Evolutionary conservation across 345 rosid genomes (phyloP).

Genomic region (Atalantia buxifolia): DNA sequence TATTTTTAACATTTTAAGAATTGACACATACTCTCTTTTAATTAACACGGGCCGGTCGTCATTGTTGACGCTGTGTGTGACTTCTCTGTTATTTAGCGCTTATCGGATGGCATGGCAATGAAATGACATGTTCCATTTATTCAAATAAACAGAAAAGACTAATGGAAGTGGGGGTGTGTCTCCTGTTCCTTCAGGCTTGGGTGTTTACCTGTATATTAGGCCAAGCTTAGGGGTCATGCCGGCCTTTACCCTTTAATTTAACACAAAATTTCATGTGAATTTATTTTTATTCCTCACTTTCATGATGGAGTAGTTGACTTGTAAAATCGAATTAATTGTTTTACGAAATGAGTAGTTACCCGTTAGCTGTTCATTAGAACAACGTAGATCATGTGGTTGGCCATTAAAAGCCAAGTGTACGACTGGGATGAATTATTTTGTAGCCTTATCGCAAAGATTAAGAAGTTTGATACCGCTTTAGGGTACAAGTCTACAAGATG

Average conservation of each 20-base stretch:
- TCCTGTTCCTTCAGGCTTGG: too few species aligned
- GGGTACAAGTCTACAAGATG: slow-evolving; percentile 20
- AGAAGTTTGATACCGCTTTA: slow-evolving; percentile 29
- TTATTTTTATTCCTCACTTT: neutral
- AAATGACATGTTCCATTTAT: neutral
- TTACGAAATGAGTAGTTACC: neutral
- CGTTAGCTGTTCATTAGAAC: slow-evolving; percentile 15
- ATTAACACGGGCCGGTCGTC: too few species aligned
- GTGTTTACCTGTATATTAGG: neutral
- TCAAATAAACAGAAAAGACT: too few species aligned
- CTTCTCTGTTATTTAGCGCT: too few species aligned
- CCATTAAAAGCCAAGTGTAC: slow-evolving; percentile 19
- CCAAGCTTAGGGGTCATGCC: neutral
- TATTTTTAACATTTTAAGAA: too few species aligned
- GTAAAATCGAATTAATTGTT: neutral
- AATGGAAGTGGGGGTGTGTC: too few species aligned
- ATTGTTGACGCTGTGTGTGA: too few species aligned
- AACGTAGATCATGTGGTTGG: slow-evolving; percentile 22
- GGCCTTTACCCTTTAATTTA: neutral
- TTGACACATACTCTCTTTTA: too few species aligned
- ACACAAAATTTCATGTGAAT: slow-evolving; percentile 3
- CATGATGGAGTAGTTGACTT: slow-evolving; percentile 27
- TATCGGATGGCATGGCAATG: too few species aligned
- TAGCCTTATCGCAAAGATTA: slow-evolving; percentile 1
- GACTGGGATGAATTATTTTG: neutral